Conservation (phyloP, 129 eudicot species). For the Artemisia argyi region DNA sequence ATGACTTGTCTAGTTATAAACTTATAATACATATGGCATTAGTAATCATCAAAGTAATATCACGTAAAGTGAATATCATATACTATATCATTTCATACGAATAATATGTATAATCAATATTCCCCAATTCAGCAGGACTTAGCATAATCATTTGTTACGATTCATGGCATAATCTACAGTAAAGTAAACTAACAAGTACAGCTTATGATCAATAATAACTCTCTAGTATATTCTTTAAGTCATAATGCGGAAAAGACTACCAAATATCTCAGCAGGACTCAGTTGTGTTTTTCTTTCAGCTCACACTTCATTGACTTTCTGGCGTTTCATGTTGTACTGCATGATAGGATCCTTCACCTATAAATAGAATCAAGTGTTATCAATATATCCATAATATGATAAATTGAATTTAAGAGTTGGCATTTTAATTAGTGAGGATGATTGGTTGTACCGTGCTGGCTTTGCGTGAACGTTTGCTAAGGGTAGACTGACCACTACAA, state of each 20-base stretch:
- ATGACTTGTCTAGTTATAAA: too few species aligned
- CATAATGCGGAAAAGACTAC: slow-evolving; percentile 15
- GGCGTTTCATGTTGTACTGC: slow-evolving; percentile 73
- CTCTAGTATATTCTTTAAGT: slow-evolving; percentile 2
- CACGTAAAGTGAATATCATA: background rate
- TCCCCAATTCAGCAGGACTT: background rate
- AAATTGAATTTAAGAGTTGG: background rate
- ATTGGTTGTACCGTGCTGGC: slow-evolving; percentile 71
- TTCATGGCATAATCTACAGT: background rate
- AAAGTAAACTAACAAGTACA: slow-evolving; percentile 1
- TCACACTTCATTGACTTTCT: slow-evolving; percentile 41
- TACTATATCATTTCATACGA: background rate
- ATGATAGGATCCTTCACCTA: slow-evolving; percentile 93
- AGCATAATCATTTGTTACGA: too few species aligned
- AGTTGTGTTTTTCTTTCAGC: slow-evolving; percentile 6
- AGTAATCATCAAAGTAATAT: background rate
- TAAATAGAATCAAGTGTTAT: background rate
- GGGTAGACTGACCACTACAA: slow-evolving; percentile 61
- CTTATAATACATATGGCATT: background rate
- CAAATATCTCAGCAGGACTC: slow-evolving; percentile 5
- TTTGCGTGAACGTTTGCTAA: slow-evolving; percentile 72
- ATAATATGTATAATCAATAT: background rate
- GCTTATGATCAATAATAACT: background rate
- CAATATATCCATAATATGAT: background rate
- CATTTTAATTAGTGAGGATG: background rate